These are phyloP conservation scores for Cajanus cajan DNA, from an alignment of 306 rosid species.

Conservation along the genomic window DNA sequence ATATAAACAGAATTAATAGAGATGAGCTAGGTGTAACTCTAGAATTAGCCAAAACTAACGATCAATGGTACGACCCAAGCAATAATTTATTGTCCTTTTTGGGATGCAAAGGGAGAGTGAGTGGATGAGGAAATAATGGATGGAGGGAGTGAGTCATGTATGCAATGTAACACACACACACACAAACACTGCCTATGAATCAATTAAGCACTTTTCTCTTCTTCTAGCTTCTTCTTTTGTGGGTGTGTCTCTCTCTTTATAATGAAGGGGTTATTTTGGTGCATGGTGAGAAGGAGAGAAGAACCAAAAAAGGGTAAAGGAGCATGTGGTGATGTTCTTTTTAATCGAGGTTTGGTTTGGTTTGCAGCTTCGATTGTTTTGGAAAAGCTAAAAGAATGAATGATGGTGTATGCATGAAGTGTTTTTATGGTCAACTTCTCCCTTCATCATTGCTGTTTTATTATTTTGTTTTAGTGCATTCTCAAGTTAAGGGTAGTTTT, in stretches of 20 bases:
- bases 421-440: conserved; percentile 14
- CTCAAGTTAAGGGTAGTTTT: neutral
- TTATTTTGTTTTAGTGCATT: neutral
- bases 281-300: neutral
- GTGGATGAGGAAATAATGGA: neutral
- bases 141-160: neutral
- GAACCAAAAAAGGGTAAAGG: neutral
- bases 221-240: conserved; percentile 16
- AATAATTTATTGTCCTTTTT: neutral
- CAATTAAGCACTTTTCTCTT: conserved; percentile 2
- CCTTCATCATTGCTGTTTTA: conserved; percentile 13
- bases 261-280: neutral
- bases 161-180: neutral
- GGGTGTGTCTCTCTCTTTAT: neutral
- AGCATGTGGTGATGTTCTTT: neutral
- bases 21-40: no score
- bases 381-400: neutral
- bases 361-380: neutral
- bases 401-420: conserved; percentile 21
- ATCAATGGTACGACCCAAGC: neutral
- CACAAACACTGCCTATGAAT: neutral
- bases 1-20: no score
- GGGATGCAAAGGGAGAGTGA: conserved; percentile 6
- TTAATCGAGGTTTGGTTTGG: neutral
- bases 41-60: no score